Base-by-base conservation (phyloP, 2,329 filamentous ascomycete species). In the Hymenoscyphus albidus region DNA sequence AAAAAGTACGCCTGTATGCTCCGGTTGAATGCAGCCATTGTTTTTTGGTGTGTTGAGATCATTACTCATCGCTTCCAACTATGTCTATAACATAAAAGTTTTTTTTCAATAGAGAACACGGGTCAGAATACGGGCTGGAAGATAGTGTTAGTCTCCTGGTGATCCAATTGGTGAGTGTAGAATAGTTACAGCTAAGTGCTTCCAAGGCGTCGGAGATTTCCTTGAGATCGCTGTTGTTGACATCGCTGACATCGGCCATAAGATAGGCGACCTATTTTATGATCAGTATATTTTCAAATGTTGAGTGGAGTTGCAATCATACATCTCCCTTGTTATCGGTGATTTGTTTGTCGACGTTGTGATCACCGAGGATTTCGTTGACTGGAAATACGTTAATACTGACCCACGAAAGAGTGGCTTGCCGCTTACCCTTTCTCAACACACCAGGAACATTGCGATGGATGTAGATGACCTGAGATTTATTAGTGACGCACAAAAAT, bases 321-420 rank as follows among this genome's bases (percentile, higher is more conserved):
- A 91, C 89, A 76, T 98, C 94, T 71, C 93, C 94, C 80, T 89
- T 90, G 79, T 91, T 96, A 77, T 98, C 95, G 60, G 92, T 95
- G 82, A 96, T 98, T 80, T 99, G 95, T 83, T 98, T 98, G 81
- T 97, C 94, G 72, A 99, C 93, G 77, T 99, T 99, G 82, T 99
- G 93, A 74, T 96, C 88, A 55, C 90, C 91, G 58, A 99, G 84
- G 68, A 98, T 92, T 74, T 95, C 91, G 82, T 99, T 99, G 70
- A 99, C 95, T 88, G 68, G 31, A 27, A 57, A n/a, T 18, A 62
- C 39, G 58, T 74, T 66, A 74, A 67, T 64, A 62, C 59, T 58
- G 51, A 32, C 38, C 35, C 2, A 31, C 13, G 39, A 18, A 16
- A 18, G 2, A 12, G n/a, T 31, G 18, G n/a, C 60, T 55, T 60